A percentile compares a stretch with the other conserved stretches of the same genome.
Evolutionary conservation across 2,329 filamentous ascomycete species (phyloP).

Genomic region (Anthostomella pinea): DNA sequence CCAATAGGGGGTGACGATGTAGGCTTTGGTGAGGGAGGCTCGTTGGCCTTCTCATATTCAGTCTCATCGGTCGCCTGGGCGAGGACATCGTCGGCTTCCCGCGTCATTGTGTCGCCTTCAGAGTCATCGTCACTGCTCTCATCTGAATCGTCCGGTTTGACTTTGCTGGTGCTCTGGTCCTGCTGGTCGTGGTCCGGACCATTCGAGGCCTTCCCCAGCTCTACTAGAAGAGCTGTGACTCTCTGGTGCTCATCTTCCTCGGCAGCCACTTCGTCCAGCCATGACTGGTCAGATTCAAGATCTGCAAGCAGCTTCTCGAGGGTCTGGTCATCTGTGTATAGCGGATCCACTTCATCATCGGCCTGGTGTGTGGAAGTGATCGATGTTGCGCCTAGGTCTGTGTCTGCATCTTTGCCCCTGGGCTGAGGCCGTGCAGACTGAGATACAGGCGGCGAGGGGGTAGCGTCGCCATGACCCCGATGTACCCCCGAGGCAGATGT

Average conservation of each 20-base stretch:
- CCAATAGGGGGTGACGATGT: not conserved
- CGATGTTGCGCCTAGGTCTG: constrained; percentile 5
- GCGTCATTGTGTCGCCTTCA: constrained; percentile 48
- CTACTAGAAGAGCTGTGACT: constrained; percentile 32
- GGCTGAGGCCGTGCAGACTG: constrained; percentile 16
- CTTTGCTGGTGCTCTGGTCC: not conserved
- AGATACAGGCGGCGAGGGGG: constrained; percentile 18
- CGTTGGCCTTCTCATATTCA: constrained; percentile 31
- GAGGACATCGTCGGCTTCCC: constrained; percentile 44
- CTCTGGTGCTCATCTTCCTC: constrained; percentile 32
- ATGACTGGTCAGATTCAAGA: constrained; percentile 34
- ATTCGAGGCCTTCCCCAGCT: constrained; percentile 26
- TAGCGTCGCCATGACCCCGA: constrained; percentile 3
- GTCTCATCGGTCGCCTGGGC: constrained; percentile 46
- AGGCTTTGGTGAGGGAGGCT: constrained; percentile 9
- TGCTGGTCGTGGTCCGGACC: constrained; percentile 5
- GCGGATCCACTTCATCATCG: constrained; percentile 34
- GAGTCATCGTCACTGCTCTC: constrained; percentile 35
- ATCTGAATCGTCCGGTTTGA: not conserved
- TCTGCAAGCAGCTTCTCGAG: constrained; percentile 51
- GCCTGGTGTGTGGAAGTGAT: constrained; percentile 1
- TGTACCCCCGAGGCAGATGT: constrained; percentile 3
- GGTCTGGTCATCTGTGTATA: constrained; percentile 49
- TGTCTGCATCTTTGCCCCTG: constrained; percentile 6
- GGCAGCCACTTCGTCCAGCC: constrained; percentile 31